A percentile compares a stretch with the other conserved stretches of the same genome.
These are phyloP conservation scores for Blastobotrys robertii DNA, from an alignment of 805 yeast genomes.

Conservation along the genomic window DNA sequence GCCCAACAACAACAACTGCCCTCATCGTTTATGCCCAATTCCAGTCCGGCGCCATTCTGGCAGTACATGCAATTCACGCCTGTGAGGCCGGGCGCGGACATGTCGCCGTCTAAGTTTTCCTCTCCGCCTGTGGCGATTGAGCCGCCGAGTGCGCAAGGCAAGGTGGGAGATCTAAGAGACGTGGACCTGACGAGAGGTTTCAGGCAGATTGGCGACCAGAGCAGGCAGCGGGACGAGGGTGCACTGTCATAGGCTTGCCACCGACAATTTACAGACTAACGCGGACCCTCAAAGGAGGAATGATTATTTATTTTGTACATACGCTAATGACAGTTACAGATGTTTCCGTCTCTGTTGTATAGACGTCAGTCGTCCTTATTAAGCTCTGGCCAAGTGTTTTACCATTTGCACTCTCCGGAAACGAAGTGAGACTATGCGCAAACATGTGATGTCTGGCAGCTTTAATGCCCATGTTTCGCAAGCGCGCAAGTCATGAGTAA, in stretches of 20 bases:
- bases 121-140: slow-evolving; percentile 13
- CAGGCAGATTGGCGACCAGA: slow-evolving; percentile 22
- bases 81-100: slow-evolving; percentile 16
- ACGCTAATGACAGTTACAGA: no score
- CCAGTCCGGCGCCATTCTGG: slow-evolving; percentile 86
- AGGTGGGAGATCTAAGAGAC: slow-evolving; percentile 35
- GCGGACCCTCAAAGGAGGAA: not conserved
- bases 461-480: no score
- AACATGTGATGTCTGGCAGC: no score
- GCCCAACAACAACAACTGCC: slow-evolving; percentile 28
- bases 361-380: no score
- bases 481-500: no score
- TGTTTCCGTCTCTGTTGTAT: no score
- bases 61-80: slow-evolving; percentile 66
- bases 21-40: slow-evolving; percentile 38
- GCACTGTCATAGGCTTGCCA: not conserved
- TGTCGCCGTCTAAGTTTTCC: slow-evolving; percentile 24
- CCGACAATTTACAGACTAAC: not conserved
- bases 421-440: no score
- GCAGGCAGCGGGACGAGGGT: slow-evolving; percentile 10
- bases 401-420: no score
- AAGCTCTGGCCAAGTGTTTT: no score
- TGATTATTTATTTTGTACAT: slow-evolving; percentile 4
- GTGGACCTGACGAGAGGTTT: slow-evolving; percentile 42
- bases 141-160: slow-evolving; percentile 9